Conservation (phyloP, 1,139 yeast species). For the Torulaspora globosa region DNA sequence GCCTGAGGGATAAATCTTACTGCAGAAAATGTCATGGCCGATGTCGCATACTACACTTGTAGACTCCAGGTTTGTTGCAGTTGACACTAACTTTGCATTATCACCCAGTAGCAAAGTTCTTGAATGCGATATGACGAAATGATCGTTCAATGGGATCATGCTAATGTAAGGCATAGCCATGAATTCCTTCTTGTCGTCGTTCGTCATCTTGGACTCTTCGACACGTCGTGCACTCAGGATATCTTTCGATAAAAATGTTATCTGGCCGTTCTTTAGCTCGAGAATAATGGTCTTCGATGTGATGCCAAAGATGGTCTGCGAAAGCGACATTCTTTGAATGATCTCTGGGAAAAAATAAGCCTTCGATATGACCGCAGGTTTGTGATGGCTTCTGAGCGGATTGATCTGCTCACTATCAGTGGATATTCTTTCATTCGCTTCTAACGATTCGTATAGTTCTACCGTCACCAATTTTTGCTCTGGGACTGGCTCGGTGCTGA, state of each 20-base stretch:
- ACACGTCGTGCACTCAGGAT: conserved; percentile 60
- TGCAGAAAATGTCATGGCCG: conserved; percentile 72
- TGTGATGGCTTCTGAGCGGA: conserved; percentile 28
- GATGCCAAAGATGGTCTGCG: conserved; percentile 70
- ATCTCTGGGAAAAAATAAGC: conserved; percentile 61
- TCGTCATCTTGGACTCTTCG: conserved; percentile 50
- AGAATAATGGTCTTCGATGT: conserved; percentile 65
- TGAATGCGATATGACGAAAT: conserved; percentile 42
- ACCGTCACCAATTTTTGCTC: conserved; percentile 59
- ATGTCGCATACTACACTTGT: conserved; percentile 67
- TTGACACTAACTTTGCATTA: conserved; percentile 42
- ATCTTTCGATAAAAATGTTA: conserved; percentile 66
- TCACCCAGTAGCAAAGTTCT: conserved; percentile 31
- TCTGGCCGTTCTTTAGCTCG: conserved; percentile 55
- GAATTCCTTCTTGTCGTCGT: conserved; percentile 57
- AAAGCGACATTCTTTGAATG: conserved; percentile 49
- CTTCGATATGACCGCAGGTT: conserved; percentile 49
- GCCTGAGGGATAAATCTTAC: conserved; percentile 72
- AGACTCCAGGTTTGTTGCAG: conserved; percentile 74
- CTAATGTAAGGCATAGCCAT: conserved; percentile 66
- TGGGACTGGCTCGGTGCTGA: conserved; percentile 46
- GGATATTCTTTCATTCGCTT: conserved; percentile 44
- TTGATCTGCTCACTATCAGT: conserved; percentile 11
- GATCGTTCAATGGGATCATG: conserved; percentile 48
- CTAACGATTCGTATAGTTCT: conserved; percentile 68